Evolutionary conservation across 2,329 filamentous ascomycete genomes (phyloP), one percentile per base, ranked within the genome.

Genomic region (Chalara sp.): DNA sequence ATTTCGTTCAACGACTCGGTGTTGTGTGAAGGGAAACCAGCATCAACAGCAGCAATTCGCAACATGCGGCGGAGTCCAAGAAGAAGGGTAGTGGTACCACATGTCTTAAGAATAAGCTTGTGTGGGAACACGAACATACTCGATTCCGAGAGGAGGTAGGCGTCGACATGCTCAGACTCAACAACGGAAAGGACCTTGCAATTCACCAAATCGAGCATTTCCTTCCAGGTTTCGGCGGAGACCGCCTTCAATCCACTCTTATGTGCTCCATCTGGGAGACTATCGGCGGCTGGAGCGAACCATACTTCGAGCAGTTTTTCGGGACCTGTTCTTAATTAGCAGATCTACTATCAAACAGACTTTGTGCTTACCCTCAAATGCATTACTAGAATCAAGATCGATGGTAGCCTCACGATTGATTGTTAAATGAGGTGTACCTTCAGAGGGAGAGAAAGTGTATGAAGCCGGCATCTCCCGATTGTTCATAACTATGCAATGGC

Each of bases 41-140:
- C 92, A 59, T 92, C 79, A 46, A 84, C 72, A 45, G 90, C 88
- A 32, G 93, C 93, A 64, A 97, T 96, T 68, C 95, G 89, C 49
- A 99, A 78, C 68, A 99, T 86, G 60, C 89, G 89, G 59, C 89
- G 89, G 44, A 99, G 79, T 21, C 93, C 93, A 45, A 87, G 85
- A 6, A 99, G 80, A 48, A 99, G 75, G 3, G 93, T 99, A 11
- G 93, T 99, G 29, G 93, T 99, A 54, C 93, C 93, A 65, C 93
- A 99, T 6, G 93, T 99, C 81, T 99, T 99, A 60, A 99, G 76
- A 54, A 99, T 96, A 57, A 99, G 80, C 78, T 99, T 99, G 80
- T 99, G 93, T n/a, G 91, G 90, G 70, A 96, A 99, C 62, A 99
- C 89, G 68, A 99, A 99, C 91, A 99, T 96, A 86, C 93, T 97